phyloP scores from a whole-genome alignment of 2,329 filamentous ascomycete species.

The Aspergillus texensis region DNA sequence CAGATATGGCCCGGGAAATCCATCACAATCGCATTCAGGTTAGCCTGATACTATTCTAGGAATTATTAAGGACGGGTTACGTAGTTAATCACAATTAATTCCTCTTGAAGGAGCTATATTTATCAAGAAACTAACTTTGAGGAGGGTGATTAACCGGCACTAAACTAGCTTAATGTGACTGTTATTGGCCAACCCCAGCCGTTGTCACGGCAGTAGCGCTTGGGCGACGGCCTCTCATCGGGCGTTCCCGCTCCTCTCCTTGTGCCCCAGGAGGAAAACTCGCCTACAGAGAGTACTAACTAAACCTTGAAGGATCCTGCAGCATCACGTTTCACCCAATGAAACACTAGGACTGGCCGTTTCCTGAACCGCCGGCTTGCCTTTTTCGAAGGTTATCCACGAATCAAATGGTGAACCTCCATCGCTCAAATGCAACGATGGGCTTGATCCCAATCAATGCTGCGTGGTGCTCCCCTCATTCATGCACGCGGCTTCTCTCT shows the following conservation, averaged over 20 bases:
- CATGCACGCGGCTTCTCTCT: conserved; percentile 21
- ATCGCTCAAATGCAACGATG: background rate
- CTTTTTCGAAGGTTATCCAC: conserved; percentile 18
- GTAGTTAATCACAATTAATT: background rate
- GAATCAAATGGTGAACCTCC: conserved; percentile 11
- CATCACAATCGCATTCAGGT: conserved; percentile 5
- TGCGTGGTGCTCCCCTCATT: conserved; percentile 12
- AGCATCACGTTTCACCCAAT: conserved; percentile 8
- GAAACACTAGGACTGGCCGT: background rate
- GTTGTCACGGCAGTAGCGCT: conserved; percentile 23
- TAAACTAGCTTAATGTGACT: conserved; percentile 21
- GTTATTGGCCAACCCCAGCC: conserved; percentile 12
- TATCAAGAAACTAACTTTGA: background rate
- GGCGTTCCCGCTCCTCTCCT: conserved; percentile 6
- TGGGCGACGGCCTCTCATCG: conserved; percentile 13
- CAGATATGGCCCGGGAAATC: background rate
- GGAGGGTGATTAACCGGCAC: conserved; percentile 16
- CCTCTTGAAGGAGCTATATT: conserved; percentile 11
- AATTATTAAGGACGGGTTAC: conserved; percentile 6
- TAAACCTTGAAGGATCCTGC: conserved; percentile 13
- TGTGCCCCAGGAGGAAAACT: conserved; percentile 1
- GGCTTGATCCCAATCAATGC: conserved; percentile 13
- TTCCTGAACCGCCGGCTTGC: conserved; percentile 20
- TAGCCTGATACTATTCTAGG: conserved; percentile 12
- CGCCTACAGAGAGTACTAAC: background rate